Conservation (phyloP, 164 flowering plant species). For the Vitis labrusca region DNA sequence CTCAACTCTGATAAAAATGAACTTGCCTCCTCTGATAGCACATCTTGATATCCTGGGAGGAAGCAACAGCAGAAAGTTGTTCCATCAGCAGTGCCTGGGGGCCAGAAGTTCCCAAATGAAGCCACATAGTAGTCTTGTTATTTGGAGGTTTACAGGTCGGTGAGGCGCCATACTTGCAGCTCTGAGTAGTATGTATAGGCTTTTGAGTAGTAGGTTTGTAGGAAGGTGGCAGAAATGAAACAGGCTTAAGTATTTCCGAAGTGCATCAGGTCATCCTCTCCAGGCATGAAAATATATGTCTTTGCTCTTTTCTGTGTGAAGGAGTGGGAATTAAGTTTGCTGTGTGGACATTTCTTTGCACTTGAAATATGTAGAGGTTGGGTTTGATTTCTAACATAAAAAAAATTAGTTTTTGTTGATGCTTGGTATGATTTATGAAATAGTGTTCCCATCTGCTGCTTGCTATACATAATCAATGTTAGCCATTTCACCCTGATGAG, state of each 20-base stretch:
- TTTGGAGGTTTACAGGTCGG: background rate
- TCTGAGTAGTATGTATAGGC: conserved; percentile 19
- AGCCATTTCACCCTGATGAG: no score
- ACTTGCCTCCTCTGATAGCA: conserved; percentile 24
- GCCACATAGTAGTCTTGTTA: background rate
- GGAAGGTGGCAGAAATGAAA: conserved; percentile 14
- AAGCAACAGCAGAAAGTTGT: background rate
- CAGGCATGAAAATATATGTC: conserved; percentile 1
- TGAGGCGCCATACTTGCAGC: background rate
- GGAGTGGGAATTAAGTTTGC: conserved; percentile 10
- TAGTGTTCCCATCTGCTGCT: background rate
- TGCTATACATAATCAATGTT: no score
- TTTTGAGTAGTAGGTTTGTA: conserved; percentile 12
- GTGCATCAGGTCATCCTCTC: background rate
- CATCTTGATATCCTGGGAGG: conserved; percentile 18
- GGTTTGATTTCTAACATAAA: background rate
- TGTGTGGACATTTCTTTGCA: conserved; percentile 10
- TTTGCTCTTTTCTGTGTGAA: background rate
- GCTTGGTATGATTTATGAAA: conserved; percentile 6
- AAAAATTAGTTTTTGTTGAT: background rate
- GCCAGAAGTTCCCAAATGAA: background rate
- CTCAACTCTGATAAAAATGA: conserved; percentile 38
- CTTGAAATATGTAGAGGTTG: conserved; percentile 1
- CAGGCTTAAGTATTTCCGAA: conserved; percentile 5
- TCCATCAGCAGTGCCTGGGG: background rate